Evolutionary conservation across 768 basidiomycete species (phyloP), one percentile per base, ranked within the genome.

Genomic region (Plicaturopsis crispa): DNA sequence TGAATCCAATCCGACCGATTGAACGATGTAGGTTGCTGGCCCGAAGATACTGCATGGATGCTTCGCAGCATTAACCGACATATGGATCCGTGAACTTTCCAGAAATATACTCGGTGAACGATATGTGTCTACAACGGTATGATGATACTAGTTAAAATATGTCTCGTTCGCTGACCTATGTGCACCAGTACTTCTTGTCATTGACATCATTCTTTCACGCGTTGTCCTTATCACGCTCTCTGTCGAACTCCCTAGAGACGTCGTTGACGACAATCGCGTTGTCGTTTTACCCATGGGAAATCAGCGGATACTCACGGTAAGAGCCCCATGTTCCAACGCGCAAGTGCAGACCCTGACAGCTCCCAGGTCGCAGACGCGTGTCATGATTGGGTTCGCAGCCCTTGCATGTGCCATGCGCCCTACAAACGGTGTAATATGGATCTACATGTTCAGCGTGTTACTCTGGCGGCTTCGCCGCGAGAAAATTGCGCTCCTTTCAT

Each of bases 201-300:
- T 53, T 94, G 36, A 77, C 82, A 1, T 93, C 88, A 4, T 77
- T 94, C 53, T 98, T 97, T 63, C 76, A 98, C 59, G 77, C 75
- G 0, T 68, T 93, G 37, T 73, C 87, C 1, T 65, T 96, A 18
- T 84, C 92, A 3, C 75, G 96, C 24, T 87, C 92, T 1, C 63
- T 98, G 37, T 93, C 90, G 21, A 99, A 97, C 54, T 93, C 91
- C 10, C 62, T 93, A 19, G 96, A 99, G 53, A 91, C 91, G 0
- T 79, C 88, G 0, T 61, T 98, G 31, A 84, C 86, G 0, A 80
- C 80, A 0, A 59, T 84, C 30, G 93, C 92, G 1, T 70, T 94
- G 39, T 63, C 67, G 10, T 72, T 72, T 52, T 97, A 86, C 60
- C 92, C 84, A 0, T 88, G 84, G 84, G 63, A 73, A 43, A 54